A percentile compares a stretch with the other conserved stretches of the same genome.
phyloP scores from a whole-genome alignment of 345 rosid genomes.

The Eucalyptus microcorys region DNA sequence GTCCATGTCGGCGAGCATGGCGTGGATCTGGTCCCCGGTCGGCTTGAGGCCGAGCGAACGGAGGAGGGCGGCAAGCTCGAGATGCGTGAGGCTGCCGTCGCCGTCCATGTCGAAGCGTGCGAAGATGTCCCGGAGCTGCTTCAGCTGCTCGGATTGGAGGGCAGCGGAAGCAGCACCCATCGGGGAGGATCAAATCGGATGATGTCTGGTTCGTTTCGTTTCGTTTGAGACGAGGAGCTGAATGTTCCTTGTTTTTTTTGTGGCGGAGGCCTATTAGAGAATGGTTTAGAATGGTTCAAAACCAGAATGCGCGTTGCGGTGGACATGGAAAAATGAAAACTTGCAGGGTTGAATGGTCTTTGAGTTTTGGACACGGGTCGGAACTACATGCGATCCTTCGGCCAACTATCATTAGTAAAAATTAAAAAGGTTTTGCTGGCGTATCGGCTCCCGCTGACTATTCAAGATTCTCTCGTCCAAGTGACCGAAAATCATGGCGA shows the following conservation, averaged over 20 bases:
- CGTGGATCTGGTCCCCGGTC: slow-evolving; percentile 60
- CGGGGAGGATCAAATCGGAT: background rate
- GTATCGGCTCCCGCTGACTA: background rate
- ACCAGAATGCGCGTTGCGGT: background rate
- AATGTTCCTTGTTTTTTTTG: background rate
- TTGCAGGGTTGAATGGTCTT: background rate
- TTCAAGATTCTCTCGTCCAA: background rate
- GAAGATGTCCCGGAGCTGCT: slow-evolving; percentile 77
- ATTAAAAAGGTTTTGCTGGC: background rate
- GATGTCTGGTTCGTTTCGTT: background rate
- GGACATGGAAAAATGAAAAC: background rate
- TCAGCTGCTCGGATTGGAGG: slow-evolving; percentile 38
- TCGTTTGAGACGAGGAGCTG: background rate
- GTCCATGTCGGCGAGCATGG: slow-evolving; percentile 50
- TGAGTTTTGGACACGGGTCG: background rate
- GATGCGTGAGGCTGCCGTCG: slow-evolving; percentile 28
- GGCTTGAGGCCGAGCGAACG: slow-evolving; percentile 87
- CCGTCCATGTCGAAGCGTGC: slow-evolving; percentile 83
- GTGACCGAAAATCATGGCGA: background rate
- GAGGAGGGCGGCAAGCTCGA: slow-evolving; percentile 85
- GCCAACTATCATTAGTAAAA: background rate
- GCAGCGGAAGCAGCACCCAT: slow-evolving; percentile 2
- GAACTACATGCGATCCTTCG: background rate
- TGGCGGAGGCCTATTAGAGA: background rate
- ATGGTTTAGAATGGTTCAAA: background rate